phyloP scores from a whole-genome alignment of 768 basidiomycete genomes.

The Lactarius sanguifluus region DNA sequence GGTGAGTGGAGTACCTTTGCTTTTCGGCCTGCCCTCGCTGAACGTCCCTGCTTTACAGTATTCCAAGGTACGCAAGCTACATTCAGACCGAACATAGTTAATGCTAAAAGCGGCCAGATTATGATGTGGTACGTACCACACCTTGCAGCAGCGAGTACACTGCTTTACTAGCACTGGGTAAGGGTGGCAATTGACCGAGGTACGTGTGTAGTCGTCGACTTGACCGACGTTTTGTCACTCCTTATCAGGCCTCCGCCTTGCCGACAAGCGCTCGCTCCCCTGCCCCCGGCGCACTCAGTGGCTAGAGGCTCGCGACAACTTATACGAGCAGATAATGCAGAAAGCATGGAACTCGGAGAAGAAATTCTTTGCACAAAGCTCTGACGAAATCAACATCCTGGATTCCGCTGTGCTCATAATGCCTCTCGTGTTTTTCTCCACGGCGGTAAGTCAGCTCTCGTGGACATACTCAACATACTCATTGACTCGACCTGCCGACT shows the following conservation, averaged over 20 bases:
- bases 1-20: constrained; percentile 41
- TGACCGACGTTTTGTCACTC: not conserved
- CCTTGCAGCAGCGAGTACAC: not conserved
- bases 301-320: constrained; percentile 69
- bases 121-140: constrained; percentile 75
- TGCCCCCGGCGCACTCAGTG: constrained; percentile 72
- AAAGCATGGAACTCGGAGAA: constrained; percentile 79
- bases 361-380: constrained; percentile 81
- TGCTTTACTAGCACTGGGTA: constrained; percentile 4
- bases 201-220: constrained; percentile 25
- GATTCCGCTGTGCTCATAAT: constrained; percentile 90
- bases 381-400: constrained; percentile 78
- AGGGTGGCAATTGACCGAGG: constrained; percentile 97
- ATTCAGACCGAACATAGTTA: not conserved
- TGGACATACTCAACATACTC: not conserved
- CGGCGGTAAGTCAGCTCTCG: constrained; percentile 51
- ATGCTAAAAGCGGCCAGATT: constrained; percentile 46
- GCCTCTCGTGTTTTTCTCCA: constrained; percentile 92
- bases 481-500: constrained; percentile 2
- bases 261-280: constrained; percentile 92
- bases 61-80: constrained; percentile 59
- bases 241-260: constrained; percentile 70
- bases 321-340: constrained; percentile 93
- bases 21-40: not conserved
- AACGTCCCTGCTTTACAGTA: constrained; percentile 46